Evolutionary conservation across 257 asterid species (phyloP).

Genomic region (Ilex asprella): DNA sequence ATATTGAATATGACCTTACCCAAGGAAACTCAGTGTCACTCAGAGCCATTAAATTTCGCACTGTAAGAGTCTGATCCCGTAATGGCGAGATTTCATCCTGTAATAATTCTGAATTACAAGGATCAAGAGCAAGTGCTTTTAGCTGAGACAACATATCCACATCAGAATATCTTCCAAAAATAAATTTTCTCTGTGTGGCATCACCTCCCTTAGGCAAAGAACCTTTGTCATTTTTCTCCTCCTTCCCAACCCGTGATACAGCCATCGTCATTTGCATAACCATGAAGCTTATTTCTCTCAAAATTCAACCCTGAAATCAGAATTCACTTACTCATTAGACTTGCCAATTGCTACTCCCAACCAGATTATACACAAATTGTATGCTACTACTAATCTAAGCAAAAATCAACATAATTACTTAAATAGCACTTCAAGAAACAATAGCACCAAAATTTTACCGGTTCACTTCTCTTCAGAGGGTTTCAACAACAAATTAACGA

Average conservation of each 20-base stretch:
- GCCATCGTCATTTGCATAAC: slow-evolving; percentile 32
- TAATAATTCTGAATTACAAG: slow-evolving; percentile 35
- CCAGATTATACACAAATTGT: too few relatives aligned
- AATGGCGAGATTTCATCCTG: slow-evolving; percentile 34
- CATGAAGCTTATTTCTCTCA: not conserved
- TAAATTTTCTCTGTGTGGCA: slow-evolving; percentile 20
- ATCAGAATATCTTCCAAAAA: slow-evolving; percentile 51
- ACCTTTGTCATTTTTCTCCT: slow-evolving; percentile 21
- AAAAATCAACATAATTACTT: too few relatives aligned
- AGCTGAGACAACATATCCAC: slow-evolving; percentile 49
- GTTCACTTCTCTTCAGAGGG: too few relatives aligned
- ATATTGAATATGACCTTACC: slow-evolving; percentile 30
- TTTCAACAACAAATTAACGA: too few relatives aligned
- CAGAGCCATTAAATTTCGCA: slow-evolving; percentile 49
- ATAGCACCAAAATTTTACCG: too few relatives aligned
- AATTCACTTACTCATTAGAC: not conserved
- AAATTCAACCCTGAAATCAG: slow-evolving; percentile 26
- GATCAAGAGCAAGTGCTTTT: slow-evolving; percentile 56
- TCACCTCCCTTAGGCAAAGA: slow-evolving; percentile 14
- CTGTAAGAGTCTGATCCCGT: slow-evolving; percentile 42
- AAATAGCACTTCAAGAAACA: too few relatives aligned
- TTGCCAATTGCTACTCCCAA: too few relatives aligned
- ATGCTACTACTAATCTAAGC: too few relatives aligned
- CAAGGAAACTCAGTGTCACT: slow-evolving; percentile 42
- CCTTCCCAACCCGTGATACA: slow-evolving; percentile 13